phyloP scores from a whole-genome alignment of 495 filamentous ascomycete genomes.

The Recurvomyces mirabilis region DNA sequence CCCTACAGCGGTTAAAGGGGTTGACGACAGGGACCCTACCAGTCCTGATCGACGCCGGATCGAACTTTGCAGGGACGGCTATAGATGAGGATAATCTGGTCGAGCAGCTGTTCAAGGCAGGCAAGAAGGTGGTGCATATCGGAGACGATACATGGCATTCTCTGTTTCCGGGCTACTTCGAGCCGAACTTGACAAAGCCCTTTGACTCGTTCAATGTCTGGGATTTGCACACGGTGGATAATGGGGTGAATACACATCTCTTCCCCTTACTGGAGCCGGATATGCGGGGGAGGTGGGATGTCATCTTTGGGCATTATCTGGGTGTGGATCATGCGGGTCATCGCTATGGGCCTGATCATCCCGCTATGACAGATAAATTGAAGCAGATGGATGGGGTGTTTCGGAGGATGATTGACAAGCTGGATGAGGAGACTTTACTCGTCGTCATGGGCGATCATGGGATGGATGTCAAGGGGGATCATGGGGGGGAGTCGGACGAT shows the following conservation, averaged over 20 bases:
- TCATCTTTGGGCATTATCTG: conserved; percentile 84
- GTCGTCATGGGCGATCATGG: conserved; percentile 98
- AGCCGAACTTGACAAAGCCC: conserved; percentile 66
- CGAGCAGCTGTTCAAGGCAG: conserved; percentile 65
- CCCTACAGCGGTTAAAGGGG: conserved; percentile 83
- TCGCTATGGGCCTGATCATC: conserved; percentile 86
- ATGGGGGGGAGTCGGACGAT: conserved; percentile 90
- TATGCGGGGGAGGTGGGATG: conserved; percentile 67
- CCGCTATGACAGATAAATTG: conserved; percentile 81
- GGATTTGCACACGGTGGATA: conserved; percentile 94
- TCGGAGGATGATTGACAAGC: conserved; percentile 51
- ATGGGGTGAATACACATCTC: conserved; percentile 86
- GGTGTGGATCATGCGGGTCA: conserved; percentile 97
- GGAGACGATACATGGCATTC: conserved; percentile 95
- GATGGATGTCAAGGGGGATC: conserved; percentile 95
- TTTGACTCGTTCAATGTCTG: conserved; percentile 98
- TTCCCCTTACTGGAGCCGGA: conserved; percentile 63
- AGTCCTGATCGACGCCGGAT: conserved; percentile 86
- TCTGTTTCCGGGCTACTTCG: conserved; percentile 85
- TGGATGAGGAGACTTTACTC: conserved; percentile 79
- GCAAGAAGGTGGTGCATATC: conserved; percentile 80
- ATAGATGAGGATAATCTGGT: conserved; percentile 96
- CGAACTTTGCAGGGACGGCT: conserved; percentile 90
- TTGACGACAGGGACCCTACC: conserved; percentile 91
- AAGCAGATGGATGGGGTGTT: conserved; percentile 82